Evolutionary conservation across 306 rosid species (phyloP).

Genomic region (Pterocarpus macrocarpus): DNA sequence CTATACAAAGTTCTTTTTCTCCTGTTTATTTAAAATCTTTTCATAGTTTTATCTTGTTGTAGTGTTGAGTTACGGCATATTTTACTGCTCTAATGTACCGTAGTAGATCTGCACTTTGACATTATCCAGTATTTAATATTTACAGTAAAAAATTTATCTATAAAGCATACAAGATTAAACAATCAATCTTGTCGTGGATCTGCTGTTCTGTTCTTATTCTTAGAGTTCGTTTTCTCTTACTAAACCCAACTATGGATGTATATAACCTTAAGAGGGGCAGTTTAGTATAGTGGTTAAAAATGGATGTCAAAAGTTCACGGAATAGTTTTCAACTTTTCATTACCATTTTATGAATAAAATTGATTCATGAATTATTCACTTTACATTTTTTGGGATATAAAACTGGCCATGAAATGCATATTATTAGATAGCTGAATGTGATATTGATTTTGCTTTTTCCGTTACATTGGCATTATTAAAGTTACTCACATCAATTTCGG

Average conservation of each 20-base stretch:
- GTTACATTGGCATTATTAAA: too few relatives aligned
- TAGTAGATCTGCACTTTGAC: slow-evolving; percentile 22
- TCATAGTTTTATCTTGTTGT: slow-evolving; percentile 46
- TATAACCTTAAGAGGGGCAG: neutral
- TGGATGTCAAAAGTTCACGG: neutral
- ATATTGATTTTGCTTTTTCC: too few relatives aligned
- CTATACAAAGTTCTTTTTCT: slow-evolving; percentile 44
- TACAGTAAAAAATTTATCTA: slow-evolving; percentile 10
- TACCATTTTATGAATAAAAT: neutral
- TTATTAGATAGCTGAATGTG: too few relatives aligned
- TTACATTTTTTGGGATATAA: neutral
- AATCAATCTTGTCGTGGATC: neutral
- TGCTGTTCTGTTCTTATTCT: neutral
- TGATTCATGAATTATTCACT: neutral
- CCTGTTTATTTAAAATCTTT: slow-evolving; percentile 36
- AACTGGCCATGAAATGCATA: neutral
- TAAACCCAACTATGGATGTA: neutral
- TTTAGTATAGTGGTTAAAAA: neutral
- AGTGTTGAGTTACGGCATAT: slow-evolving; percentile 34
- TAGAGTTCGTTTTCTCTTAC: neutral
- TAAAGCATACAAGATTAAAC: slow-evolving; percentile 30
- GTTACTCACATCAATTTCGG: too few relatives aligned
- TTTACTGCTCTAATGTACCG: slow-evolving; percentile 33
- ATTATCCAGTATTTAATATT: slow-evolving; percentile 33
- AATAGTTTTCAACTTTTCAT: neutral